Base-by-base conservation (phyloP, 2,329 filamentous ascomycete species). In the Penicillium hesseltinei region DNA sequence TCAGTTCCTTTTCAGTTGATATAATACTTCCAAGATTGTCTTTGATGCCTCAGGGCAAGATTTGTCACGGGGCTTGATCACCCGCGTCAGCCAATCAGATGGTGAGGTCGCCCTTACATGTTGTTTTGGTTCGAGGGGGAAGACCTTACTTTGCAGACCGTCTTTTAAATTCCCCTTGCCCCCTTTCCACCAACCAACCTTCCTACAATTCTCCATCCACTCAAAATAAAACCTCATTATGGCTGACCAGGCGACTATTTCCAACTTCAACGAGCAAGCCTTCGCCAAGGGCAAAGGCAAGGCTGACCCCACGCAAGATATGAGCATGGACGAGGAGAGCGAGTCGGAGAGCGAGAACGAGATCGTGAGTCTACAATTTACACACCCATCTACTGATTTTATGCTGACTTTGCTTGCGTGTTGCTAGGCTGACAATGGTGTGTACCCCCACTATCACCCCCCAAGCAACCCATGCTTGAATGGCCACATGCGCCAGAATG, bases 241-340 rank as follows among this genome's bases (percentile, higher is more conserved):
- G 74, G 69, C 71, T 66, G 73, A 73, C 62, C 67, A 71, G 66
- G 68, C 67, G 42, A 61, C 67, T n/a, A 65, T 62, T 65, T 67
- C 67, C 58, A 66, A 74, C 63, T 71, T 82, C 62, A 74, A 80
- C 56, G 70, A 72, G 55, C 69, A 67, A 31, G 65, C 72, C 60
- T 73, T 79, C 60, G 81, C 85, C 75, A 96, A 96, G 83, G 91
- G 90, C 77, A 96, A 96, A 83, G 68, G 91, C 80, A 96, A 96
- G 82, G 87, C 84, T 40, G 72, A 79, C 35, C 75, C 76, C 53
- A 75, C 75, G 42, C 79, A 86, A 64, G 85, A 89, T 66, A 78
- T 85, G 70, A 82, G 82, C 71, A 89, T 91, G 84, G 89, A 88
- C 44, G 88, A 91, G 67, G 88, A 91, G 2, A 84, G 80, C 53